These are phyloP conservation scores for Trametes cingulata DNA, from an alignment of 768 basidiomycete genomes.

Conservation along the genomic window DNA sequence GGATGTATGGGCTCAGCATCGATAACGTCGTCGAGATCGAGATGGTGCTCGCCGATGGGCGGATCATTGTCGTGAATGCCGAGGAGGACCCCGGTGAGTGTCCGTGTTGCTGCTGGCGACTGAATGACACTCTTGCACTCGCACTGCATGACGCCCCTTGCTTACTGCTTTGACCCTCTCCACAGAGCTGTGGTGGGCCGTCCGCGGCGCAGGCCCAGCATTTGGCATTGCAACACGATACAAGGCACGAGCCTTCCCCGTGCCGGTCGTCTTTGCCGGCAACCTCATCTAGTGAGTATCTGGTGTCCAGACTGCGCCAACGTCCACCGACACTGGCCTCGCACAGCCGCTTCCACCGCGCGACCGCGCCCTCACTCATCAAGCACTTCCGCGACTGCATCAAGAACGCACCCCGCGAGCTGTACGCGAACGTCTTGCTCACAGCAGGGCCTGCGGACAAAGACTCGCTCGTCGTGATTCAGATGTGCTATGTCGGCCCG, in stretches of 20 bases:
- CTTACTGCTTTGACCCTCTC: background rate
- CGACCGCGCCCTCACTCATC: conserved; percentile 86
- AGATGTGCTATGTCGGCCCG: conserved; percentile 86
- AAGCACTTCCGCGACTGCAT: conserved; percentile 93
- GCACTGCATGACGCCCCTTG: background rate
- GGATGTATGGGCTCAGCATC: conserved; percentile 82
- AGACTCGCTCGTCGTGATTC: conserved; percentile 86
- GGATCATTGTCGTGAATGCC: conserved; percentile 78
- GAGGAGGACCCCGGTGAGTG: conserved; percentile 64
- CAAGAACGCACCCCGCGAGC: conserved; percentile 82
- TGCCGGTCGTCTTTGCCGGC: conserved; percentile 90
- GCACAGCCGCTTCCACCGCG: conserved; percentile 77
- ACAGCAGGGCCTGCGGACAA: conserved; percentile 86
- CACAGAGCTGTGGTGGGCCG: conserved; percentile 84
- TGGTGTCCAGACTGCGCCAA: background rate
- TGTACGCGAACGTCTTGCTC: conserved; percentile 88
- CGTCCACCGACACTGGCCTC: background rate
- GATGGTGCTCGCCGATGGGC: conserved; percentile 87
- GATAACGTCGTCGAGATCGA: conserved; percentile 92
- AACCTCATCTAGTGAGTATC: conserved; percentile 83
- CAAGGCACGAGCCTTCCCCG: conserved; percentile 84
- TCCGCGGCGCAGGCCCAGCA: conserved; percentile 80
- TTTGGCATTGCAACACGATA: conserved; percentile 89
- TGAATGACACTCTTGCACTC: background rate
- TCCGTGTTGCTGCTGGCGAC: background rate